Conservation (phyloP, 345 rosid genomes). For the Acer yangbiense region DNA sequence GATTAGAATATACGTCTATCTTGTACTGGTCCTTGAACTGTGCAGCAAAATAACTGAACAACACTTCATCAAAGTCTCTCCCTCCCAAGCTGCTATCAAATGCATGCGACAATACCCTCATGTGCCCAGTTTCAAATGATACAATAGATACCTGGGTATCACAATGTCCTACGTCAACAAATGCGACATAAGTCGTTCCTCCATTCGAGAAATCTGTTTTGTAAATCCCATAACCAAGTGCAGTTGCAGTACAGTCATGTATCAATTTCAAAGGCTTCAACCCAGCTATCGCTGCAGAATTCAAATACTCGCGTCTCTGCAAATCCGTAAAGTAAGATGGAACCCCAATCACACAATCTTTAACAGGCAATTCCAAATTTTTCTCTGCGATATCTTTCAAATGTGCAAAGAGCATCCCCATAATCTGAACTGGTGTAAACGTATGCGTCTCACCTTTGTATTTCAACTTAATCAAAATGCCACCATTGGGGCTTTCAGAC, state of each 20-base stretch:
- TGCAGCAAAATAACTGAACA: slow-evolving; percentile 54
- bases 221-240: slow-evolving; percentile 62
- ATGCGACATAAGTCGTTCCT: slow-evolving; percentile 48
- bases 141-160: slow-evolving; percentile 60
- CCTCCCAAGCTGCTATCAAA: slow-evolving; percentile 64
- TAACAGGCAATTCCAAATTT: slow-evolving; percentile 46
- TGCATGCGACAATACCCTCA: slow-evolving; percentile 57
- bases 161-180: slow-evolving; percentile 64
- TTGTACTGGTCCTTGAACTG: slow-evolving; percentile 57
- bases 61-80: slow-evolving; percentile 58
- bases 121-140: slow-evolving; percentile 51
- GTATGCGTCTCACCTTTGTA: slow-evolving; percentile 44
- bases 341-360: slow-evolving; percentile 59
- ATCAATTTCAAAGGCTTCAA: slow-evolving; percentile 59
- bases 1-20: slow-evolving; percentile 54
- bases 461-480: slow-evolving; percentile 46
- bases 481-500: slow-evolving; percentile 44
- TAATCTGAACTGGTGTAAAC: slow-evolving; percentile 46
- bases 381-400: slow-evolving; percentile 55
- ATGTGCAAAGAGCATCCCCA: slow-evolving; percentile 60
- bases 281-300: slow-evolving; percentile 58
- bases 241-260: slow-evolving; percentile 62
- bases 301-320: slow-evolving; percentile 58
- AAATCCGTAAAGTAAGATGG: slow-evolving; percentile 64
- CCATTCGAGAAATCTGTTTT: slow-evolving; percentile 49